Evolutionary conservation across 2,329 filamentous ascomycete genomes (phyloP), one percentile per base, ranked within the genome.

Genomic region (Claviceps sorghi): DNA sequence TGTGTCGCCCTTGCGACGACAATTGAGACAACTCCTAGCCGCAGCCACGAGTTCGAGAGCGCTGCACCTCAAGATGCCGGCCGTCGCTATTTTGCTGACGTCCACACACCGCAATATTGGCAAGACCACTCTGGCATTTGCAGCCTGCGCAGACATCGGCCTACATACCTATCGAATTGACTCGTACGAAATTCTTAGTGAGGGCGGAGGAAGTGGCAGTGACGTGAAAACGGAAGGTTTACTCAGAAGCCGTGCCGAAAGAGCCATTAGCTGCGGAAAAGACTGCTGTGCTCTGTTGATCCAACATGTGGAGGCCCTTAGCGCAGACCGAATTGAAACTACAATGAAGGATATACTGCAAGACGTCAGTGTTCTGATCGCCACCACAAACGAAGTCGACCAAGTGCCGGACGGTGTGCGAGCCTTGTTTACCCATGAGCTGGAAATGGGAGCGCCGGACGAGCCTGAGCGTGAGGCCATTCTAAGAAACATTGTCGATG

Each of bases 191-290:
- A 88, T 98, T 43, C 74, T 95, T 4, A 91, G 88, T n/a, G 91
- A 97, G 65, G 88, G 88, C 15, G 66, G 67, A 10, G 85, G 84
- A 1, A 88, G 88, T 51, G 88, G 88, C 9, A 84, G 86, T 52
- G 93, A 98, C 63, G 86, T 95, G 30, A 96, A 97, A 69, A 95
- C 90, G 0, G 91, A 96, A 63, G 90, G 87, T 1, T 86, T 95
- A 58, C 72, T 98, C 17, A 86, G 93, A 62, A 88, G 87, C 4
- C 80, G 93, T 49, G 87, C 89, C 1, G 93, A 95, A 55, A 79
- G 93, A 54, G 93, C 89, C 8, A 82, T 96, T 65, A 85, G 84
- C 58, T 97, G 93, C 62, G 93, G 93, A 0, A 68, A 88, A 0
- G 83, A 89, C 59, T 86, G 80, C 61, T 96, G 90, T 47, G 83